Conservation (phyloP, 1,284 basidiomycete genomes). For the Phenoliferia sp. region DNA sequence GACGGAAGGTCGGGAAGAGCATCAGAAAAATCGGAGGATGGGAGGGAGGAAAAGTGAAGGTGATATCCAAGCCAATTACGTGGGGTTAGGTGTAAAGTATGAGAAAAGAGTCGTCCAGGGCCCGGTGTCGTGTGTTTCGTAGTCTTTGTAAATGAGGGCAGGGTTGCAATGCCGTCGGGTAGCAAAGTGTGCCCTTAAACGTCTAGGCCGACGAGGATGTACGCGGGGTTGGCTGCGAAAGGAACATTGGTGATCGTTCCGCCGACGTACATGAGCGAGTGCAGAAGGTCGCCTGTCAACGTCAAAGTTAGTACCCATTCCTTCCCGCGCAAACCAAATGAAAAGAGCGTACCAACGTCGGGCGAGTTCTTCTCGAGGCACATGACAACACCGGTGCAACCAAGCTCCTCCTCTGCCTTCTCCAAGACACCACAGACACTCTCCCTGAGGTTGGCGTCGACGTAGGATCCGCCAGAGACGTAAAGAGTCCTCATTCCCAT, state of each 20-base stretch:
- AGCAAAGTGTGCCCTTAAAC: not conserved
- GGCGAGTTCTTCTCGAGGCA: constrained; percentile 21
- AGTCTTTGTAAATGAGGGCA: not conserved
- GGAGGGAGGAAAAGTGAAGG: too few species aligned
- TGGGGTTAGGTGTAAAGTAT: not conserved
- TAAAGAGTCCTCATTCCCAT: constrained; percentile 26
- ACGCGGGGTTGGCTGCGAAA: constrained; percentile 11
- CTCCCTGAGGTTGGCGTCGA: constrained; percentile 28
- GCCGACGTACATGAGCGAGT: constrained; percentile 31
- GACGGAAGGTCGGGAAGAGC: not conserved
- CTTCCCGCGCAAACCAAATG: not conserved
- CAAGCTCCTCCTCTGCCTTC: constrained; percentile 28
- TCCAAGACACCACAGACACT: constrained; percentile 23
- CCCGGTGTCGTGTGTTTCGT: not conserved
- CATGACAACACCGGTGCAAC: constrained; percentile 23
- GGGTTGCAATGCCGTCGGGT: not conserved
- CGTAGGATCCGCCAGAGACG: constrained; percentile 16
- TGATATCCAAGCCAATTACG: constrained; percentile 1
- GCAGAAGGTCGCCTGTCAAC: constrained; percentile 14
- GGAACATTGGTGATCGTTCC: constrained; percentile 15
- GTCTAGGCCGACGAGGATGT: constrained; percentile 27
- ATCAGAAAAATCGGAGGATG: too few species aligned
- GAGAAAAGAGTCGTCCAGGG: not conserved
- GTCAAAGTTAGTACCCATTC: not conserved
- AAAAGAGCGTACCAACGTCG: constrained; percentile 22